Evolutionary conservation across 2,329 filamentous ascomycete species (phyloP), one percentile per base, ranked within the genome.

Genomic region (Cytospora mali): DNA sequence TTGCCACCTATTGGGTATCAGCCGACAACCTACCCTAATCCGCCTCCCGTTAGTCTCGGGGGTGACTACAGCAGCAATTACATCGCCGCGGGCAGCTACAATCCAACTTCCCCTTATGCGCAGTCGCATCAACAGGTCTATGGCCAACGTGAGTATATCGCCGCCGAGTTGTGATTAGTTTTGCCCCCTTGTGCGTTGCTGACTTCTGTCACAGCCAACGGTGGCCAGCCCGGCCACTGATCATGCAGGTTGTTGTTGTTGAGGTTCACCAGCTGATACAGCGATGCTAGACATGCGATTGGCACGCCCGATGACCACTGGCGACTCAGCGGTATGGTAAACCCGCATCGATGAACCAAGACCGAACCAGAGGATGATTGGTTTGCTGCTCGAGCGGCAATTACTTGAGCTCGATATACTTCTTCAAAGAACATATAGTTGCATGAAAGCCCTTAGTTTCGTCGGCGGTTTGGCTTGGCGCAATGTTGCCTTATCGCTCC

Each of bases 1-100:
- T 79, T 93, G 31, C 90, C 90, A 52, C 90, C 90, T 2, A 91
- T 93, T 71, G 88, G 88, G 14, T 93, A 92, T 70, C 85, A 89
- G 71, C 80, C 85, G 31, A 73, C 80, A 63, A 87, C 89, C 69
- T 92, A 92, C 70, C 84, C 87, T 48, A 81, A 85, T n/a, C 85
- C 87, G 18, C 81, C 85, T 21, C 1, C 79, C 81, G 16, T 79
- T 77, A 2, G 78, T 78, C 27, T 82, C 86, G 25, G 80, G 82
- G 67, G 82, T 11, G 84, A 88, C 61, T 88, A 88, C 70, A 76
- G 76, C 68, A 69, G 74, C 60, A 78, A 77, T 66, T 82, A 84
- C 67, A 83, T 85, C 23, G 50, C 63, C 18, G 27, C 60, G 68
- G 75, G 80, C 54, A 81, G 76, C 69, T 87, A 87, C 71, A 80